Conservation (phyloP, 345 rosid species). For the Sonneratia caseolaris region DNA sequence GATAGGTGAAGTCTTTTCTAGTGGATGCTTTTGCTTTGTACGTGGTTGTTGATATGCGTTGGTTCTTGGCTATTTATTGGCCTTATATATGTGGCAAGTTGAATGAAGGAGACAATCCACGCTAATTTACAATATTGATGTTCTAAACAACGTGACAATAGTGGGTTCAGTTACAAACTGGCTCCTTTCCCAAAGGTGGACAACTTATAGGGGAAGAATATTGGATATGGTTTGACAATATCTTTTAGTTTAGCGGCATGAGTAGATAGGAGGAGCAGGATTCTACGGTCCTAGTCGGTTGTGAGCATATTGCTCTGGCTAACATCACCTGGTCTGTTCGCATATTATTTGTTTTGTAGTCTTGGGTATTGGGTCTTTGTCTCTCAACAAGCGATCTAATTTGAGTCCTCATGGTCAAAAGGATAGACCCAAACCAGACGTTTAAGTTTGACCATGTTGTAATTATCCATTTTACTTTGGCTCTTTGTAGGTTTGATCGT, state of each 20-base stretch:
- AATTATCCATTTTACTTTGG: background rate
- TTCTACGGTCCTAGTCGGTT: background rate
- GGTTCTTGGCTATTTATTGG: too few species aligned
- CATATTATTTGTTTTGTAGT: too few species aligned
- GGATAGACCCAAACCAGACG: background rate
- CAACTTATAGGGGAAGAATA: background rate
- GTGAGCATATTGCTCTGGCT: background rate
- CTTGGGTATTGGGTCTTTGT: background rate
- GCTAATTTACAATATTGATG: too few species aligned
- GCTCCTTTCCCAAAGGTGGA: background rate
- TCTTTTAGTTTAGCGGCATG: background rate
- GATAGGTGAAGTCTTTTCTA: too few species aligned
- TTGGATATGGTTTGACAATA: background rate
- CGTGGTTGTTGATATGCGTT: too few species aligned
- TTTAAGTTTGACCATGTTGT: background rate
- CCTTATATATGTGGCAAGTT: too few species aligned
- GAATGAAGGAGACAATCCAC: too few species aligned
- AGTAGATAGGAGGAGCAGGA: background rate
- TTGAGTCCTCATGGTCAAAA: background rate
- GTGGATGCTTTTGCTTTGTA: too few species aligned
- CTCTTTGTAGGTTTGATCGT: conserved; percentile 61
- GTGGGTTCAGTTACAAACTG: background rate
- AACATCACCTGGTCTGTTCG: background rate
- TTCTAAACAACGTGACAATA: too few species aligned
- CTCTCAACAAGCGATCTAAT: background rate